Conservation (phyloP, 495 filamentous ascomycete genomes). For the Penicillium lividum region DNA sequence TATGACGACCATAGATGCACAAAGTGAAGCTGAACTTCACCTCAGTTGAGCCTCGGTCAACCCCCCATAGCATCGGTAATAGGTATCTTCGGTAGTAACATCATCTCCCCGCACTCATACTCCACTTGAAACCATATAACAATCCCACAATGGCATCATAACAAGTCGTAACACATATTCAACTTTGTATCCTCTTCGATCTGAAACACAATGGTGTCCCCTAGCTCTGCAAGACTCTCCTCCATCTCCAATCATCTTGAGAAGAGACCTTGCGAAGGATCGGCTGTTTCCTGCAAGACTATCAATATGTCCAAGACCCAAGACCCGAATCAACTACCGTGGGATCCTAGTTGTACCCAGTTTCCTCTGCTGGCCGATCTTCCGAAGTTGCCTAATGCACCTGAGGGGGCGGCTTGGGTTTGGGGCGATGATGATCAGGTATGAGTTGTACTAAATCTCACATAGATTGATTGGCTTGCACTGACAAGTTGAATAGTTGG, state of each 20-base stretch:
- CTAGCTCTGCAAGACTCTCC: constrained; percentile 10
- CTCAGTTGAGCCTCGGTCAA: neutral
- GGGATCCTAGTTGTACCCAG: constrained; percentile 52
- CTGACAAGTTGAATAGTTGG: constrained; percentile 34
- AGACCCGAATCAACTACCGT: constrained; percentile 44
- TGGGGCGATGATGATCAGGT: constrained; percentile 64
- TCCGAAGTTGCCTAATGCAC: constrained; percentile 44
- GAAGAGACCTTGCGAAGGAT: neutral
- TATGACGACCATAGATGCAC: too few species aligned
- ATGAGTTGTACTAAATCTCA: constrained; percentile 2
- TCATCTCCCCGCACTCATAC: neutral
- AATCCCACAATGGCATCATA: neutral
- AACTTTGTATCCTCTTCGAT: neutral
- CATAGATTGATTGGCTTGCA: neutral
- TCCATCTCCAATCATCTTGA: constrained; percentile 15
- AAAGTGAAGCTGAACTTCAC: neutral
- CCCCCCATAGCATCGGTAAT: neutral
- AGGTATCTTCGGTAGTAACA: neutral
- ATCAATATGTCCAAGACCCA: constrained; percentile 15
- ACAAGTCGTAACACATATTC: neutral
- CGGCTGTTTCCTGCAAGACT: neutral
- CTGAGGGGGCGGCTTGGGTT: constrained; percentile 59
- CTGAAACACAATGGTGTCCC: constrained; percentile 9
- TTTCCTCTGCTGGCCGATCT: constrained; percentile 58
- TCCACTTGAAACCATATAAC: neutral